These are phyloP conservation scores for Nadsonia fulvescens DNA, from an alignment of 805 yeast genomes.

Conservation along the genomic window DNA sequence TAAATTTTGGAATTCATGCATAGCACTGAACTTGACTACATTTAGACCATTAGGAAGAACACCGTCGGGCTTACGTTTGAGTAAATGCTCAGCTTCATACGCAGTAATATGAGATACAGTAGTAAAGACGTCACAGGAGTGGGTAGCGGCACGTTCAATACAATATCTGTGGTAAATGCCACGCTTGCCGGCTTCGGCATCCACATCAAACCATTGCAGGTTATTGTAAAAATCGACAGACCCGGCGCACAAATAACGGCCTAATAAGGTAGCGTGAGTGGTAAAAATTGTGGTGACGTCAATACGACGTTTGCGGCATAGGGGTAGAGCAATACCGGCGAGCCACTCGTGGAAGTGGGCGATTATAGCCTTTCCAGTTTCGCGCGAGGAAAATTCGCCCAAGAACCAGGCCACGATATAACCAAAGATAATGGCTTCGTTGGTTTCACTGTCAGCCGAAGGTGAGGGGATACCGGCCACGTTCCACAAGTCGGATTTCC, in stretches of 20 bases:
- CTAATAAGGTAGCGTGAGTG: constrained; percentile 90
- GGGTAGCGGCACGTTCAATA: constrained; percentile 91
- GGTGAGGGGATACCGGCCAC: constrained; percentile 89
- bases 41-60: constrained; percentile 93
- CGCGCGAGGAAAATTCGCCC: constrained; percentile 79
- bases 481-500: constrained; percentile 90
- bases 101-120: constrained; percentile 98
- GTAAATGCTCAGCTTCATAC: constrained; percentile 76
- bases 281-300: constrained; percentile 93
- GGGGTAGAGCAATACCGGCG: constrained; percentile 89
- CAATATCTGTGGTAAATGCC: constrained; percentile 96
- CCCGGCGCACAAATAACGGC: constrained; percentile 92
- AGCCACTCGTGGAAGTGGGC: constrained; percentile 97
- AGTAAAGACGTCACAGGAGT: constrained; percentile 89
- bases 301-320: constrained; percentile 77
- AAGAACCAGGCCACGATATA: constrained; percentile 92
- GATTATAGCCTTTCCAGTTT: constrained; percentile 73
- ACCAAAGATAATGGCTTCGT: constrained; percentile 84
- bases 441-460: constrained; percentile 69
- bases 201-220: constrained; percentile 77
- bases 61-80: constrained; percentile 94
- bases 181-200: constrained; percentile 93
- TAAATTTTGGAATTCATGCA: constrained; percentile 92
- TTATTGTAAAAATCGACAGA: constrained; percentile 91
- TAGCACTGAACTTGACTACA: constrained; percentile 91